Percentiles rank a stretch among this genome's conserved stretches.
These are phyloP conservation scores for Melastoma malabathricum DNA, from an alignment of 345 rosid species.

Conservation along the genomic window DNA sequence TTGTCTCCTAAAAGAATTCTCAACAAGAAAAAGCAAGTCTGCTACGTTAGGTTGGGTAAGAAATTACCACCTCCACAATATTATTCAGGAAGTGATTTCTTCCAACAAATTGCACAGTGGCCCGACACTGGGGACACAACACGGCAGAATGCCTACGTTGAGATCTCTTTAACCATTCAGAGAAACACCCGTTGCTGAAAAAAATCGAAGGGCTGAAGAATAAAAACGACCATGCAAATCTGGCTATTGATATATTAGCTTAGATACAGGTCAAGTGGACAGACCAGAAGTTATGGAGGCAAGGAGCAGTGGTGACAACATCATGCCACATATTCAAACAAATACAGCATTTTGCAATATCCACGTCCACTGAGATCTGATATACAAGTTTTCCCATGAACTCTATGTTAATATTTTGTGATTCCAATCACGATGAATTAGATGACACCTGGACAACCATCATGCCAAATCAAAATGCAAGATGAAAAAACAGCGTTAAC, in stretches of 20 bases:
- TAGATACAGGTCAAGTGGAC: slow-evolving; percentile 10
- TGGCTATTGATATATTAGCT: background rate
- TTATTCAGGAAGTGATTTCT: slow-evolving; percentile 67
- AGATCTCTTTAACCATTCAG: slow-evolving; percentile 84
- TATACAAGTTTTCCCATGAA: slow-evolving; percentile 7
- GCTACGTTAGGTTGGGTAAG: background rate
- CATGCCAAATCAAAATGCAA: too few relatives aligned
- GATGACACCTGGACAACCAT: too few relatives aligned
- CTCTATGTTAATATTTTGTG: slow-evolving; percentile 3
- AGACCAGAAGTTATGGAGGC: slow-evolving; percentile 92
- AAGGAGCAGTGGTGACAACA: slow-evolving; percentile 85
- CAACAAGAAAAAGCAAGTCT: too few relatives aligned
- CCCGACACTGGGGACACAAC: slow-evolving; percentile 89
- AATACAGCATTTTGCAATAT: slow-evolving; percentile 80
- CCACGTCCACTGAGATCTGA: slow-evolving; percentile 61
- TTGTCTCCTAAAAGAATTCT: background rate
- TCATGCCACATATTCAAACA: slow-evolving; percentile 93
- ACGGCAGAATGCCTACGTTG: slow-evolving; percentile 49
- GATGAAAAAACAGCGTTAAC: background rate
- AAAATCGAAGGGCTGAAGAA: slow-evolving; percentile 12
- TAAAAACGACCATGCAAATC: too few relatives aligned
- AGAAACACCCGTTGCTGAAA: slow-evolving; percentile 90
- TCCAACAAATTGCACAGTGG: slow-evolving; percentile 66
- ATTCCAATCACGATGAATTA: too few relatives aligned
- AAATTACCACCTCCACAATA: slow-evolving; percentile 55